A percentile compares a stretch with the other conserved stretches of the same genome.
These are phyloP conservation scores for Aspergillus japonicus DNA, from an alignment of 2,329 filamentous ascomycete genomes.

Conservation along the genomic window DNA sequence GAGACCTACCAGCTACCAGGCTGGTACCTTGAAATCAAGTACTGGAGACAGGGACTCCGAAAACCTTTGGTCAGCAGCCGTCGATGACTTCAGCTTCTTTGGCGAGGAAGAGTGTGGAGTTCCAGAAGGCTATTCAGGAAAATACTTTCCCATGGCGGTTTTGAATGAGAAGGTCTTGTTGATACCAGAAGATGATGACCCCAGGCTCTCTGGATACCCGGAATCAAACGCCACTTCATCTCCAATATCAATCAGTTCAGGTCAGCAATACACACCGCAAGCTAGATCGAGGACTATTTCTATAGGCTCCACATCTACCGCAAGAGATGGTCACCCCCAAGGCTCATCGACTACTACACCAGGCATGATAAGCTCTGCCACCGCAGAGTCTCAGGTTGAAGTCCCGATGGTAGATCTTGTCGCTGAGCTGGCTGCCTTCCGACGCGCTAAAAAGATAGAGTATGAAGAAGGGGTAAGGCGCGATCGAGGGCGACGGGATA, in stretches of 20 bases:
- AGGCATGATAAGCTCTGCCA: background rate
- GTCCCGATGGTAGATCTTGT: conserved; percentile 50
- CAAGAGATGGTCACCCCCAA: background rate
- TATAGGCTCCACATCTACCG: background rate
- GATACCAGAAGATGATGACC: conserved; percentile 34
- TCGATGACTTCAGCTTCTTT: conserved; percentile 63
- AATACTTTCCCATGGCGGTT: conserved; percentile 44
- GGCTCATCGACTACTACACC: background rate
- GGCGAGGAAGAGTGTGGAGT: conserved; percentile 56
- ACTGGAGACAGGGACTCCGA: conserved; percentile 61
- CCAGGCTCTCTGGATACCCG: conserved; percentile 15
- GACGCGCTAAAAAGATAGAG: conserved; percentile 52
- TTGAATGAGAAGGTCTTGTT: conserved; percentile 48
- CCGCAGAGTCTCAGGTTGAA: conserved; percentile 7
- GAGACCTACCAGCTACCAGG: conserved; percentile 47
- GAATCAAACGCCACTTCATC: conserved; percentile 14
- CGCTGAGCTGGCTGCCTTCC: conserved; percentile 54
- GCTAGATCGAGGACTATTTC: conserved; percentile 1
- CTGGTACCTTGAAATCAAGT: conserved; percentile 52
- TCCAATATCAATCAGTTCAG: conserved; percentile 14
- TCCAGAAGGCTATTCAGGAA: conserved; percentile 46
- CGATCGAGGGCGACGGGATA: conserved; percentile 25
- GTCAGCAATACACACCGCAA: background rate
- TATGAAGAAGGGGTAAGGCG: conserved; percentile 42
- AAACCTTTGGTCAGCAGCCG: conserved; percentile 58